Evolutionary conservation across 1,284 basidiomycete genomes (phyloP).

Genomic region (Trichosporon ovoides): DNA sequence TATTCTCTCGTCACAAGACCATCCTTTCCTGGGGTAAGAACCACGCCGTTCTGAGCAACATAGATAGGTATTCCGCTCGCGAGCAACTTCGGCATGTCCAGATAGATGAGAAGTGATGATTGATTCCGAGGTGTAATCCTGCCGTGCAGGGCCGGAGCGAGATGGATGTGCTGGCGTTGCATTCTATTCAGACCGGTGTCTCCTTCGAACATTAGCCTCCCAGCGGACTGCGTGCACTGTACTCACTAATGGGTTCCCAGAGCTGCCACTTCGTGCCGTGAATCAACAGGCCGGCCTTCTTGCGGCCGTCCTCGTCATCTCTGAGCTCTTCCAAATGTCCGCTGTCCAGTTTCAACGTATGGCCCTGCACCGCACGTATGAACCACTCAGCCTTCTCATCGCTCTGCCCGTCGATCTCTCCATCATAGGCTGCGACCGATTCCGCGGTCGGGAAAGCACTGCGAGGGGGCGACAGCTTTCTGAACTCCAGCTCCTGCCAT

Average conservation of each 20-base stretch:
- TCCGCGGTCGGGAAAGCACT: background rate
- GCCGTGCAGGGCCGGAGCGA: slow-evolving; percentile 39
- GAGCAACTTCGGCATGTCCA: slow-evolving; percentile 38
- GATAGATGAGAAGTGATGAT: slow-evolving; percentile 46
- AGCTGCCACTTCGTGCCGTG: slow-evolving; percentile 47
- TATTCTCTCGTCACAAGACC: slow-evolving; percentile 32
- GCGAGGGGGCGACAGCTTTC: slow-evolving; percentile 19
- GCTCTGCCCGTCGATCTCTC: background rate
- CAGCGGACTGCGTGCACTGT: no score
- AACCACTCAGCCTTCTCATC: slow-evolving; percentile 56
- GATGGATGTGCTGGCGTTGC: slow-evolving; percentile 48
- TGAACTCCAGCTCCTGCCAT: slow-evolving; percentile 30
- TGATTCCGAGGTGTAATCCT: slow-evolving; percentile 33
- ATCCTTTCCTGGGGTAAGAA: slow-evolving; percentile 42
- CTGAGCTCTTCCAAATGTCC: slow-evolving; percentile 46
- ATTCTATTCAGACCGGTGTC: slow-evolving; percentile 39
- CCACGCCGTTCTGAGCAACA: slow-evolving; percentile 43
- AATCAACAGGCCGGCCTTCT: slow-evolving; percentile 36
- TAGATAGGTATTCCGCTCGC: slow-evolving; percentile 38
- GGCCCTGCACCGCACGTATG: slow-evolving; percentile 92
- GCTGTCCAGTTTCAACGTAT: slow-evolving; percentile 68
- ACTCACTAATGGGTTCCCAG: slow-evolving; percentile 45
- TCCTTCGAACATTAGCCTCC: background rate
- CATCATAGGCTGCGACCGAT: background rate
- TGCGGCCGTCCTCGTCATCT: slow-evolving; percentile 32